Evolutionary conservation across 2,329 filamentous ascomycete genomes (phyloP).

Genomic region (Neodidymelliopsis sp.): DNA sequence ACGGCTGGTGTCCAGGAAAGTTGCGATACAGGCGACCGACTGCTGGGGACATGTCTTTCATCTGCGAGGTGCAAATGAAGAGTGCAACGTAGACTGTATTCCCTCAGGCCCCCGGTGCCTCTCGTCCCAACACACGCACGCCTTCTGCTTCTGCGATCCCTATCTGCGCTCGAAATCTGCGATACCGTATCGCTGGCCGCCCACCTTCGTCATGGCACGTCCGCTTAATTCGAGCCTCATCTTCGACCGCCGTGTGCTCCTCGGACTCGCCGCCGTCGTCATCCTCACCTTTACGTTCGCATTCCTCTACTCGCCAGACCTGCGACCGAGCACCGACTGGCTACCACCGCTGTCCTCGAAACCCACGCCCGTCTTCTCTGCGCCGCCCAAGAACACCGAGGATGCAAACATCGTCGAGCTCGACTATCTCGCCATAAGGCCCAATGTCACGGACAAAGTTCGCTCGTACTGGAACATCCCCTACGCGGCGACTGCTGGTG

Average conservation of each 20-base stretch:
- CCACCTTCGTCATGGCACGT: conserved; percentile 28
- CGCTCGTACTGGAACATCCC: conserved; percentile 46
- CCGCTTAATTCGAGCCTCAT: conserved; percentile 37
- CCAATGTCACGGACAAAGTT: conserved; percentile 38
- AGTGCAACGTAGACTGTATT: conserved; percentile 9
- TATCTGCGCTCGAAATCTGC: conserved; percentile 2
- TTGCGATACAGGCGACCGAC: conserved; percentile 7
- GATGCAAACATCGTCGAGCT: conserved; percentile 41
- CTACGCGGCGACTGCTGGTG: conserved; percentile 40
- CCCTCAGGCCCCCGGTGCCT: background rate
- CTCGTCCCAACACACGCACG: background rate
- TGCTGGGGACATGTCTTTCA: conserved; percentile 17
- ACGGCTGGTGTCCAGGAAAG: conserved; percentile 17
- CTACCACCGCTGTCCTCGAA: conserved; percentile 34
- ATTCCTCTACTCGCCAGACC: conserved; percentile 37
- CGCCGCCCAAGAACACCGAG: conserved; percentile 32
- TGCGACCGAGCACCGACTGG: conserved; percentile 36
- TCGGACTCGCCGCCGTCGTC: conserved; percentile 30
- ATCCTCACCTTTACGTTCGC: conserved; percentile 35
- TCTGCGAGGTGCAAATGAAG: conserved; percentile 24
- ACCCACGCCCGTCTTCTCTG: conserved; percentile 30
- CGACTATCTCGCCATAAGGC: conserved; percentile 41
- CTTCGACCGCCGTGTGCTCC: conserved; percentile 35
- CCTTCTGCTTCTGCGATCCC: background rate
- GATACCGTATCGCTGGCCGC: conserved; percentile 8